Conservation (phyloP, 2,329 filamentous ascomycete genomes). For the Triangularia setosa region DNA sequence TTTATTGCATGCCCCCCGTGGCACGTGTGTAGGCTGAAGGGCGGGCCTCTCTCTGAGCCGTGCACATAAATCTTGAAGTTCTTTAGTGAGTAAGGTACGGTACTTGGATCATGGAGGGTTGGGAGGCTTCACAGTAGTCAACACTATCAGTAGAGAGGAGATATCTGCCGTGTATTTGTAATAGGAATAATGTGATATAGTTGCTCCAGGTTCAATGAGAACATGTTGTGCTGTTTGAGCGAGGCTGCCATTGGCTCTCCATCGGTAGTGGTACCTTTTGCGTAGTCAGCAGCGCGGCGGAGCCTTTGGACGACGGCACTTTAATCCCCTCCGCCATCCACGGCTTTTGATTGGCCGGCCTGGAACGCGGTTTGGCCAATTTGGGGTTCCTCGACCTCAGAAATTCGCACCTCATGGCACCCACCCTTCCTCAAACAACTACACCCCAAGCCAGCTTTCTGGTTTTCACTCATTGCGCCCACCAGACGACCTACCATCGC, state of each 20-base stretch:
- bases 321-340: conserved; percentile 19
- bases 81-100: neutral
- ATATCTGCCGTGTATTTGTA: neutral
- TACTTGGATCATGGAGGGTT: neutral
- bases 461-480: conserved; percentile 19
- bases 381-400: conserved; percentile 26
- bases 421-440: conserved; percentile 24
- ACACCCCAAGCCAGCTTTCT: conserved; percentile 11
- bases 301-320: conserved; percentile 11
- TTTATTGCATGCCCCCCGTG: neutral
- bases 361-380: conserved; percentile 26
- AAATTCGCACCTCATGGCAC: conserved; percentile 26
- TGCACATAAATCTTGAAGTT: neutral
- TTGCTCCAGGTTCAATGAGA: neutral
- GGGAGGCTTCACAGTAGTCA: too few species aligned
- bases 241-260: neutral
- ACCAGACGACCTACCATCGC: conserved; percentile 20
- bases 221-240: neutral
- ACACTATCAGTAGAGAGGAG: neutral
- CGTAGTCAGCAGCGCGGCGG: neutral
- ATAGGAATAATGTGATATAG: neutral
- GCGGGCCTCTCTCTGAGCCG: neutral
- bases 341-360: conserved; percentile 23
- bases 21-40: neutral
- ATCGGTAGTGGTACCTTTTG: neutral